Evolutionary conservation across 2,329 filamentous ascomycete genomes (phyloP).

Genomic region (Arthrinium phaeospermum): DNA sequence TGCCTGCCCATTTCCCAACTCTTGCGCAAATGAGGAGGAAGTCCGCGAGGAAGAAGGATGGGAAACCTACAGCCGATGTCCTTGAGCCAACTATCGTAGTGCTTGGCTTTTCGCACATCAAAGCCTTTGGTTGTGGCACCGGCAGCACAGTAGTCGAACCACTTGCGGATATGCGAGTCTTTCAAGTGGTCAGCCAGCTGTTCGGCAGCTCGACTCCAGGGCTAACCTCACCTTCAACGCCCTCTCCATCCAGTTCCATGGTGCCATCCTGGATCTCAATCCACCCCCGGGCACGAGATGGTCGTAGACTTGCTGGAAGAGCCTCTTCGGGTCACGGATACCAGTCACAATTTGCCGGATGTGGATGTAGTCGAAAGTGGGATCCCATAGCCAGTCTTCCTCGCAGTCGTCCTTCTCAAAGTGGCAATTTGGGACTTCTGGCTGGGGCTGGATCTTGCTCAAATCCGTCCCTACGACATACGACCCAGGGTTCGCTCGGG

Average conservation of each 20-base stretch:
- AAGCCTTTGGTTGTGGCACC: slow-evolving; percentile 16
- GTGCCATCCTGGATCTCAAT: slow-evolving; percentile 19
- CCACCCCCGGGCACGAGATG: slow-evolving; percentile 21
- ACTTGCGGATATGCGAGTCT: slow-evolving; percentile 17
- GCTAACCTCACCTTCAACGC: not conserved
- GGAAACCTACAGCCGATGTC: slow-evolving; percentile 18
- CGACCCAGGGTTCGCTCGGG: not conserved
- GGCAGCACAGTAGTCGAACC: not conserved
- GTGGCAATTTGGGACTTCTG: not conserved
- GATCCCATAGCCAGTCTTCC: slow-evolving; percentile 18
- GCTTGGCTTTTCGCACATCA: slow-evolving; percentile 12
- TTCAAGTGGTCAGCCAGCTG: not conserved
- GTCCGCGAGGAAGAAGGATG: too few relatives aligned
- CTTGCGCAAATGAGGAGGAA: not conserved
- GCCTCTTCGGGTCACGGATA: slow-evolving; percentile 18
- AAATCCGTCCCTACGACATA: slow-evolving; percentile 22
- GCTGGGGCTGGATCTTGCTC: slow-evolving; percentile 21
- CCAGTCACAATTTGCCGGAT: slow-evolving; percentile 17
- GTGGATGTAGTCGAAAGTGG: slow-evolving; percentile 21
- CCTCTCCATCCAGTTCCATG: not conserved
- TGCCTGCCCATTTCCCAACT: not conserved
- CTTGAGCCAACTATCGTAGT: slow-evolving; percentile 15
- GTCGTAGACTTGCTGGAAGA: slow-evolving; percentile 19
- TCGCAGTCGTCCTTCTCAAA: slow-evolving; percentile 21
- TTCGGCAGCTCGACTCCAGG: not conserved